These are phyloP conservation scores for Discostella pseudostelligera DNA, from an alignment of 108 stramenopile species.

Conservation along the genomic window DNA sequence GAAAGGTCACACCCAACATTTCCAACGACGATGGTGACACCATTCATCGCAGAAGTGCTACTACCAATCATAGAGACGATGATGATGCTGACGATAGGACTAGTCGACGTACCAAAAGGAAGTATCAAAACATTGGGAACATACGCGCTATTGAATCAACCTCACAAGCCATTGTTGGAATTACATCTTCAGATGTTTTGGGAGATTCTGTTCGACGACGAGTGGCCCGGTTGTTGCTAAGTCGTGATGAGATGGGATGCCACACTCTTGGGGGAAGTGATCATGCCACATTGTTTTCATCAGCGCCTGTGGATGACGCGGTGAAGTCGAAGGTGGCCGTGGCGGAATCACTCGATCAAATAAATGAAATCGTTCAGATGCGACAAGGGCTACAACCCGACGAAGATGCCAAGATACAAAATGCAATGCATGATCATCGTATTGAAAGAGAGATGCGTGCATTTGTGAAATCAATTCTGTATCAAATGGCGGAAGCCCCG, in stretches of 20 bases:
- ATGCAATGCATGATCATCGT: slow-evolving; percentile 11
- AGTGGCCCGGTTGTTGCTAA: slow-evolving; percentile 21
- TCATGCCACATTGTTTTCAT: neutral
- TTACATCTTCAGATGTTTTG: neutral
- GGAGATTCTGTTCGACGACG: slow-evolving; percentile 19
- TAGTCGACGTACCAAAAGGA: no score
- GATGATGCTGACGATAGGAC: no score
- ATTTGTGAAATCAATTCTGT: slow-evolving; percentile 31
- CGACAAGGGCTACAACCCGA: neutral
- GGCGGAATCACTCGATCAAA: neutral
- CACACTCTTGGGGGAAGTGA: slow-evolving; percentile 6
- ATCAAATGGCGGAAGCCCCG: slow-evolving; percentile 19
- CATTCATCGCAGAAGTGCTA: no score
- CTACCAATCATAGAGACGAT: no score
- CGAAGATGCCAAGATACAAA: neutral
- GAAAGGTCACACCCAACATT: slow-evolving; percentile 1
- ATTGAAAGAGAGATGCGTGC: slow-evolving; percentile 23
- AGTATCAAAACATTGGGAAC: no score
- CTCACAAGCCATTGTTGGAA: neutral
- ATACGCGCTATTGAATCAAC: neutral
- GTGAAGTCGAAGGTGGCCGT: neutral
- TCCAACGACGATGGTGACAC: neutral
- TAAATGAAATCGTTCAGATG: neutral
- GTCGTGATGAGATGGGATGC: slow-evolving; percentile 36
- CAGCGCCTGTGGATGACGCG: neutral